Evolutionary conservation across 139 green algal genomes (phyloP).

Genomic region (Tetradesmus obliquus): DNA sequence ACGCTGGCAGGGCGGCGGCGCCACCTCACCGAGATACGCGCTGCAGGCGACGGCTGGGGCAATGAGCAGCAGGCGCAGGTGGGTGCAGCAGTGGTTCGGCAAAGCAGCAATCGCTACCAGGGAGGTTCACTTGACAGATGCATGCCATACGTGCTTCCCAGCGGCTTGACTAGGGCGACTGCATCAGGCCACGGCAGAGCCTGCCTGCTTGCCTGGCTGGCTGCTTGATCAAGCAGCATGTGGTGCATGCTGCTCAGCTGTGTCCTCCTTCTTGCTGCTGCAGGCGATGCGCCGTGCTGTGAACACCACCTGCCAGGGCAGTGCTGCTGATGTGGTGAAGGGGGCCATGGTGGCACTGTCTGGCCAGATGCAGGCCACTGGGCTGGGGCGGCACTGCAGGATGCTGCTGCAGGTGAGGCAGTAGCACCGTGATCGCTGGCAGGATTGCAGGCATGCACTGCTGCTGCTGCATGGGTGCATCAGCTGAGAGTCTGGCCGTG

Average conservation of each 20-base stretch:
- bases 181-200: too few species aligned
- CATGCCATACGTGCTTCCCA: too few species aligned
- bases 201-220: too few species aligned
- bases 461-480: not conserved
- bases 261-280: not conserved
- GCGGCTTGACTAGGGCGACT: too few species aligned
- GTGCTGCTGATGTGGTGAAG: slow-evolving; percentile 87
- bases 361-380: not conserved
- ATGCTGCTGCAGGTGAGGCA: slow-evolving; percentile 58
- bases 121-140: too few species aligned
- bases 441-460: not conserved
- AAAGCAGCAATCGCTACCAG: too few species aligned
- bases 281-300: slow-evolving; percentile 75
- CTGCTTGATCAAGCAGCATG: too few species aligned
- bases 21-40: slow-evolving; percentile 71
- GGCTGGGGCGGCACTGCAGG: slow-evolving; percentile 27
- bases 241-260: not conserved
- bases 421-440: not conserved
- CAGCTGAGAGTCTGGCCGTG: not conserved
- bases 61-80: not conserved
- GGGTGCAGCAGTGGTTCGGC: too few species aligned
- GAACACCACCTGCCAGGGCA: slow-evolving; percentile 82
- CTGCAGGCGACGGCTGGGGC: not conserved
- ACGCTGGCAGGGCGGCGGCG: slow-evolving; percentile 69
- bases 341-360: slow-evolving; percentile 61